Evolutionary conservation across 495 filamentous ascomycete genomes (phyloP).

Genomic region (Cercophora sp.): DNA sequence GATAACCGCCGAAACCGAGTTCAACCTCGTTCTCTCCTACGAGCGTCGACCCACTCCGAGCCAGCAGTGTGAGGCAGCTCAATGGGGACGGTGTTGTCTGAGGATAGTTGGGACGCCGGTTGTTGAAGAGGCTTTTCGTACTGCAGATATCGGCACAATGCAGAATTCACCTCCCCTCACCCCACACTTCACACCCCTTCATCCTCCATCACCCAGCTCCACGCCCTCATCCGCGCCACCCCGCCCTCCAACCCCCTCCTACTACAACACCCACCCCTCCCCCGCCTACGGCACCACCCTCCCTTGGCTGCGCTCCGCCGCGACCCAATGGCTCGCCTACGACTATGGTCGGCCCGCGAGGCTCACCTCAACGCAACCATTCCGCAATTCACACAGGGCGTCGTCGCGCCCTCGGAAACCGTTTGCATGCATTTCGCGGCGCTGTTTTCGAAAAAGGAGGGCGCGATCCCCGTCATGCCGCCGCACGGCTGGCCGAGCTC

Average conservation of each 20-base stretch:
- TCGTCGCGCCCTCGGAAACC: conserved; percentile 41
- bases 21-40: too few relatives aligned
- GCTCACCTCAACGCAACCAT: conserved; percentile 57
- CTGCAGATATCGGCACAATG: too few relatives aligned
- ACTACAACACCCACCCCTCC: conserved; percentile 21
- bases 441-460: conserved; percentile 55
- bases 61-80: too few relatives aligned
- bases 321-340: conserved; percentile 49
- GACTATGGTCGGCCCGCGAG: conserved; percentile 52
- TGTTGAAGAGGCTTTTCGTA: too few relatives aligned
- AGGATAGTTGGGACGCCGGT: too few relatives aligned
- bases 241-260: conserved; percentile 7
- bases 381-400: conserved; percentile 54
- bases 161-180: too few relatives aligned
- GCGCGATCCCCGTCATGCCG: conserved; percentile 59
- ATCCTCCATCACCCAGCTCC: conserved; percentile 6
- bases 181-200: conserved; percentile 11
- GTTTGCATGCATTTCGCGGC: conserved; percentile 58
- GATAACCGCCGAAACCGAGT: too few relatives aligned
- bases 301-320: too few relatives aligned
- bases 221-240: conserved; percentile 3
- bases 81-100: too few relatives aligned
- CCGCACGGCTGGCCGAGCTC: conserved; percentile 45
- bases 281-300: too few relatives aligned
- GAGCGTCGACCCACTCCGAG: too few relatives aligned